Evolutionary conservation across 2,329 filamentous ascomycete genomes (phyloP).

Genomic region (Trichoderma aggressivum): DNA sequence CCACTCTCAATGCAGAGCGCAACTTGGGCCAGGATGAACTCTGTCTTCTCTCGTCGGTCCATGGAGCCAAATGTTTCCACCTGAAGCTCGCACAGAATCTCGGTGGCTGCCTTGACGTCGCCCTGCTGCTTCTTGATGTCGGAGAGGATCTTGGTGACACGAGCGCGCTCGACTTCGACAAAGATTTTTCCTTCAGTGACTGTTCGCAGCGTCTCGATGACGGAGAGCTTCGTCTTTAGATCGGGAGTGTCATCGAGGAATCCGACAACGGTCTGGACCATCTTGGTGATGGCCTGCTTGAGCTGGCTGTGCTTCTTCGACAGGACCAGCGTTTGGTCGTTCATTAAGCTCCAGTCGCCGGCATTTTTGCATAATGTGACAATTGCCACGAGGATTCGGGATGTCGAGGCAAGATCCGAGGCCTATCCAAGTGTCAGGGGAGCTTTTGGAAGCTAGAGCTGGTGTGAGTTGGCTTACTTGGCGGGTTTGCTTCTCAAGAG

Average conservation of each 20-base stretch:
- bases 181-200: slow-evolving; percentile 99
- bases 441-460: slow-evolving; percentile 20
- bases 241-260: slow-evolving; percentile 86
- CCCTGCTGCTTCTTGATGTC: slow-evolving; percentile 97
- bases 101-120: slow-evolving; percentile 82
- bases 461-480: slow-evolving; percentile 58
- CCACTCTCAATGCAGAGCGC: slow-evolving; percentile 89
- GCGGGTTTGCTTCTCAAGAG: slow-evolving; percentile 93
- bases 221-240: slow-evolving; percentile 81
- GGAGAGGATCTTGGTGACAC: slow-evolving; percentile 90
- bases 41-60: slow-evolving; percentile 95
- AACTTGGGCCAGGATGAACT: slow-evolving; percentile 96
- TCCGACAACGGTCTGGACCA: slow-evolving; percentile 94
- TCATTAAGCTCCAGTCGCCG: slow-evolving; percentile 89
- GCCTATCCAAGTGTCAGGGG: slow-evolving; percentile 53
- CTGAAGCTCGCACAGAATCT: slow-evolving; percentile 94
- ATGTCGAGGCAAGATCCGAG: slow-evolving; percentile 93
- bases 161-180: slow-evolving; percentile 95
- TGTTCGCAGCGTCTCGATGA: slow-evolving; percentile 92
- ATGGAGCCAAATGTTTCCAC: slow-evolving; percentile 99
- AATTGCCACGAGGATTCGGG: slow-evolving; percentile 79
- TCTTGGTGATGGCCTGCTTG: slow-evolving; percentile 97
- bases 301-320: slow-evolving; percentile 99
- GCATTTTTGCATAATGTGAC: slow-evolving; percentile 92
- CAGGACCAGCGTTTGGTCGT: slow-evolving; percentile 90